These are phyloP conservation scores for Tetracentron sinense DNA, from an alignment of 164 flowering plant genomes.

Conservation along the genomic window DNA sequence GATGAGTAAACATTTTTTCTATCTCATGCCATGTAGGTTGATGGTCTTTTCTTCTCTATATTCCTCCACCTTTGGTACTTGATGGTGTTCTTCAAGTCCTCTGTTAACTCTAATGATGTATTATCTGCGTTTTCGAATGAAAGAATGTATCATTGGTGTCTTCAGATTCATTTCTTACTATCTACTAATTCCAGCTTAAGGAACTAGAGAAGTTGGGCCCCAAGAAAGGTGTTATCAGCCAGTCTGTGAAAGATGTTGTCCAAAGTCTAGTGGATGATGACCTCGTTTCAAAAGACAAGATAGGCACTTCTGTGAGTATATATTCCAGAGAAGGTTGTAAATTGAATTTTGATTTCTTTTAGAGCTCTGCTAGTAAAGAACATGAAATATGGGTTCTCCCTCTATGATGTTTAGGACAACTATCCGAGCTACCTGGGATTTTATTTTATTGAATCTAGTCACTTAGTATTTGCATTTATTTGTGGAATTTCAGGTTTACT, in stretches of 20 bases:
- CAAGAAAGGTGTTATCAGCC: constrained; percentile 86
- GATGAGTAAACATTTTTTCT: no score
- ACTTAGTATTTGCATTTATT: not conserved
- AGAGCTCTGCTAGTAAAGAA: not conserved
- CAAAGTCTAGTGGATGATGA: constrained; percentile 98
- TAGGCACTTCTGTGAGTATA: constrained; percentile 89
- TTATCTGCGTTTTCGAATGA: not conserved
- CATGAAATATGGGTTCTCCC: not conserved
- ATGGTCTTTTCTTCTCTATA: no score
- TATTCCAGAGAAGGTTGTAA: not conserved
- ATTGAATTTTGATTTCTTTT: constrained; percentile 1
- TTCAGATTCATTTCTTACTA: not conserved
- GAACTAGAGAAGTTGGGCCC: constrained; percentile 97
- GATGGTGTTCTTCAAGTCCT: no score
- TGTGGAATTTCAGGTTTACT: constrained; percentile 60
- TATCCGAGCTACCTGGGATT: not conserved
- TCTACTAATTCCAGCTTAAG: constrained; percentile 60
- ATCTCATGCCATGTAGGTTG: no score
- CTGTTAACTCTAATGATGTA: no score
- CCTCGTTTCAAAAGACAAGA: constrained; percentile 91
- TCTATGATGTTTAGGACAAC: no score
- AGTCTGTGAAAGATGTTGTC: constrained; percentile 95
- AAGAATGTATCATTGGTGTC: not conserved
- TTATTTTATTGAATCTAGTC: not conserved
- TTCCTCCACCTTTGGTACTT: no score